Evolutionary conservation across 2,329 filamentous ascomycete genomes (phyloP), one percentile per base, ranked within the genome.

Genomic region (Penicillium sclerotiorum): DNA sequence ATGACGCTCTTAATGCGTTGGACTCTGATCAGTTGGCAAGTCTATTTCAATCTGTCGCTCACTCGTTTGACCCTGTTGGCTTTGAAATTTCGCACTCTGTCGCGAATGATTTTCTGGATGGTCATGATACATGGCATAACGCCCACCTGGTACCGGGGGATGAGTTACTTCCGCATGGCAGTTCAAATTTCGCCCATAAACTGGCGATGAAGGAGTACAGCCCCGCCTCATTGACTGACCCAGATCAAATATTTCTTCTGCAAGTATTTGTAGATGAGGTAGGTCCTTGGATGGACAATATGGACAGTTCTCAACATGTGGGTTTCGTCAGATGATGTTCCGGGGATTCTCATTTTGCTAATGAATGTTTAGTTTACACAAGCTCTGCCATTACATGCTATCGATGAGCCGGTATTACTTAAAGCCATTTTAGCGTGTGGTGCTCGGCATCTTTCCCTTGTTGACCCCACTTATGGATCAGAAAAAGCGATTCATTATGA

Each of bases 191-290:
- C 38, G 67, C 73, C 9, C 69, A 70, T 43, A 64, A 72, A 55
- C 58, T 68, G 47, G 59, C 68, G 32, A 73, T 73, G 17, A 73
- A 73, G 13, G 66, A 74, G 18, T 73, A 72, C 49, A 75, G 75
- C 23, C 75, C 83, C 30, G 82, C 88, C 44, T 89, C 83, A 59
- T 78, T 96, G 38, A 85, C 83, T 56, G 84, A 83, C 3, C 81
- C 85, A 8, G 89, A 95, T 50, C 90, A 96, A 66, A 81, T 94
- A 0, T 75, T 87, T n/a, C 91, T 91, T 65, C 90, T 96, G 87
- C 90, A 95, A 68, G 86, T 91, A 0, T 97, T 95, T 67, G 87
- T 95, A 6, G 88, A 95, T 63, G 88, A 96, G 58, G 89, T 97
- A 2, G 91, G 88, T 1, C 72, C 90, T 3, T 96, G 93, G 90